These are phyloP conservation scores for Mycena galericulata DNA, from an alignment of 768 basidiomycete species.

Conservation along the genomic window DNA sequence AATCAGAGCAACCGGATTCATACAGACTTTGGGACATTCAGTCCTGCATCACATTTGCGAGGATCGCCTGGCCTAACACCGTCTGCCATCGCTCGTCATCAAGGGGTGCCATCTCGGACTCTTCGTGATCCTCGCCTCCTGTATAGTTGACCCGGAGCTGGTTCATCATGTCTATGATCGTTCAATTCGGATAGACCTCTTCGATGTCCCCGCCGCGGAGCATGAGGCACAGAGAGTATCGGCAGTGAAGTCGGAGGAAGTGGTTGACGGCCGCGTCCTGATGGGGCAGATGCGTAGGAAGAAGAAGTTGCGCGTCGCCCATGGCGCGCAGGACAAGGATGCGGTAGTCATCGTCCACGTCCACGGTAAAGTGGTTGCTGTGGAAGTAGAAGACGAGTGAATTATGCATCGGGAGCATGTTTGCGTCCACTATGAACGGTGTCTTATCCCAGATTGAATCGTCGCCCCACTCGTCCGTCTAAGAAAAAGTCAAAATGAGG, in stretches of 20 bases:
- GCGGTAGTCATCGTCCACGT: neutral
- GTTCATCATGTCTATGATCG: neutral
- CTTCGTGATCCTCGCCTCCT: neutral
- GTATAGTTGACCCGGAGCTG: neutral
- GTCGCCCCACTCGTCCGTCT: neutral
- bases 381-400: neutral
- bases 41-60: neutral
- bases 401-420: neutral
- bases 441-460: neutral
- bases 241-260: constrained; percentile 16
- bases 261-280: neutral
- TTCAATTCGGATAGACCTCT: neutral
- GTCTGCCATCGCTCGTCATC: constrained; percentile 8
- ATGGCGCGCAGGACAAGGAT: constrained; percentile 1
- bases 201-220: constrained; percentile 6
- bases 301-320: neutral
- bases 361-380: constrained; percentile 7
- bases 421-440: neutral
- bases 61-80: neutral
- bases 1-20: no score
- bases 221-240: neutral
- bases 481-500: neutral
- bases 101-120: neutral
- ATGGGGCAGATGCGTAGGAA: constrained; percentile 4
- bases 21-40: neutral